Evolutionary conservation across 805 yeast genomes (phyloP).

Genomic region (Cyberlindnera galapagoensis): DNA sequence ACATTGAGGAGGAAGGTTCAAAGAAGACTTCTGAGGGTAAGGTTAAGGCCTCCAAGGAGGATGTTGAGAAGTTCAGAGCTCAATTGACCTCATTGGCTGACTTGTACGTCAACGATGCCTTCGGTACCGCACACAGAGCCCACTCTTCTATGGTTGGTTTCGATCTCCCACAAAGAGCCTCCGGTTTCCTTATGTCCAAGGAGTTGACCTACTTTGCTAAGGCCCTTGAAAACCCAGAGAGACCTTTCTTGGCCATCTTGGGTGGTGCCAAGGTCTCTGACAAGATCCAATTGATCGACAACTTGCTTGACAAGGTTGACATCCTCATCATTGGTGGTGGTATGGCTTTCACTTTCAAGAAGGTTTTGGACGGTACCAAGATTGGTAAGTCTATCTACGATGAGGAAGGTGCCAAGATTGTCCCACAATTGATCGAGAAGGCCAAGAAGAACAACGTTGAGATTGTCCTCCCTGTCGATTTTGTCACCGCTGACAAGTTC

Average conservation of each 20-base stretch:
- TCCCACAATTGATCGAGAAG: slow-evolving; percentile 85
- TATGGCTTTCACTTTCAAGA: slow-evolving; percentile 99
- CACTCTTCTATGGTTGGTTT: slow-evolving; percentile 99
- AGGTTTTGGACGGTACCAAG: slow-evolving; percentile 74
- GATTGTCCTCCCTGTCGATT: slow-evolving; percentile 91
- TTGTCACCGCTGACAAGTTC: slow-evolving; percentile 92
- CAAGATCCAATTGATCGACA: slow-evolving; percentile 97
- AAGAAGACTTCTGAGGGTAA: slow-evolving; percentile 88
- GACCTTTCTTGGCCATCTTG: slow-evolving; percentile 97
- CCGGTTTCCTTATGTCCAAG: slow-evolving; percentile 98
- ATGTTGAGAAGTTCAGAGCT: slow-evolving; percentile 81
- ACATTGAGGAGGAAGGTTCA: slow-evolving; percentile 95
- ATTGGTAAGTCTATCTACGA: slow-evolving; percentile 94
- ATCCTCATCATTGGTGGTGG: slow-evolving; percentile 97
- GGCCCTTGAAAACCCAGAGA: slow-evolving; percentile 95
- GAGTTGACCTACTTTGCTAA: slow-evolving; percentile 96
- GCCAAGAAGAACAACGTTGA: slow-evolving; percentile 95
- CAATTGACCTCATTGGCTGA: slow-evolving; percentile 91
- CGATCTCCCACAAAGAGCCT: slow-evolving; percentile 91
- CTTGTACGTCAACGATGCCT: slow-evolving; percentile 96
- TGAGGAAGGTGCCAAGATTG: slow-evolving; percentile 92
- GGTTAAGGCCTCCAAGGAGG: slow-evolving; percentile 85
- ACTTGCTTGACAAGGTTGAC: slow-evolving; percentile 93
- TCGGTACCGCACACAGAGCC: slow-evolving; percentile 99
- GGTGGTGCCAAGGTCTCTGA: slow-evolving; percentile 99